Conservation (phyloP, 495 filamentous ascomycete genomes). For the Delitschia confertaspora region DNA sequence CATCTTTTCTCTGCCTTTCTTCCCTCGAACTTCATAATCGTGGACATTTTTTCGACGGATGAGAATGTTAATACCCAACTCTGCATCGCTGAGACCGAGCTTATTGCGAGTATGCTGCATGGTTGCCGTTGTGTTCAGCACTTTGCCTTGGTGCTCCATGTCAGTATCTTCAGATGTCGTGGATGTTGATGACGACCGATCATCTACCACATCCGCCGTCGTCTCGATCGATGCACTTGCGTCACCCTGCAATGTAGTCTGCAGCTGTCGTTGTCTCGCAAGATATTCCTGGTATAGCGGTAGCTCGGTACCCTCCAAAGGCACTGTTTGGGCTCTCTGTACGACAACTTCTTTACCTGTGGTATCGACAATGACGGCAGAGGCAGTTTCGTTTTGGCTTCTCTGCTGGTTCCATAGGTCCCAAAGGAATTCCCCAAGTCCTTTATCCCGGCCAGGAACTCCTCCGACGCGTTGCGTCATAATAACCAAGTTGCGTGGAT, state of each 20-base stretch:
- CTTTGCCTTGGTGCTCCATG: conserved; percentile 82
- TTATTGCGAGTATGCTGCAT: conserved; percentile 75
- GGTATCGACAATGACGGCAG: conserved; percentile 41
- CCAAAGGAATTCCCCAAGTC: conserved; percentile 33
- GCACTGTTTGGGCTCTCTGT: conserved; percentile 48
- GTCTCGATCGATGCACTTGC: conserved; percentile 56
- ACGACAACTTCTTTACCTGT: conserved; percentile 55
- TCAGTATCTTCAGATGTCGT: conserved; percentile 83
- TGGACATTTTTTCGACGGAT: conserved; percentile 78
- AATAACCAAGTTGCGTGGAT: conserved; percentile 71
- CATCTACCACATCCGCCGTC: conserved; percentile 71
- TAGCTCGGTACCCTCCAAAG: conserved; percentile 65
- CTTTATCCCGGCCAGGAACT: conserved; percentile 5
- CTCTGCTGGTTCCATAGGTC: conserved; percentile 27
- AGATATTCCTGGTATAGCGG: conserved; percentile 82
- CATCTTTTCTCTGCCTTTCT: conserved; percentile 87
- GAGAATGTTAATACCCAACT: conserved; percentile 82
- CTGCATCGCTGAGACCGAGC: conserved; percentile 69
- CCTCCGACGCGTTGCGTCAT: conserved; percentile 54
- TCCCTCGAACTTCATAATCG: conserved; percentile 87
- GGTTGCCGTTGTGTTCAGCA: conserved; percentile 76
- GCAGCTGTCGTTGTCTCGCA: conserved; percentile 69
- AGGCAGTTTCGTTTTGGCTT: not conserved
- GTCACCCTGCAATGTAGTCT: conserved; percentile 61
- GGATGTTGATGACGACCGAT: conserved; percentile 67